A percentile compares a stretch with the other conserved stretches of the same genome.
These are phyloP conservation scores for Silybum marianum DNA, from an alignment of 129 eudicot genomes.

Conservation along the genomic window DNA sequence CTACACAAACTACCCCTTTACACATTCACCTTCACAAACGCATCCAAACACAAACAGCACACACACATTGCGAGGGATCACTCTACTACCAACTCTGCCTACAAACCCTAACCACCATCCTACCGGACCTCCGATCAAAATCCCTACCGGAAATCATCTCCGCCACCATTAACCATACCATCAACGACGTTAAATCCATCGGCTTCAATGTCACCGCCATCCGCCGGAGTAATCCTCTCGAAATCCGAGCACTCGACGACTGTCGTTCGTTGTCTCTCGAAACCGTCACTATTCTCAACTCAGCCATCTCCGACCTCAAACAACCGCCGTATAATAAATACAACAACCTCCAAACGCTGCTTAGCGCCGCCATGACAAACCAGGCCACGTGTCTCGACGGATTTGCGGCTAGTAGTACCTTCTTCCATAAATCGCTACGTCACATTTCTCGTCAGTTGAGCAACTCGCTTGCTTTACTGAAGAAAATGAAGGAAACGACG, in stretches of 20 bases:
- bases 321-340: slow-evolving; percentile 9
- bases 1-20: slow-evolving; percentile 26
- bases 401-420: slow-evolving; percentile 22
- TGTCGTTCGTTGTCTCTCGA: slow-evolving; percentile 61
- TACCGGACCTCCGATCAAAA: slow-evolving; percentile 59
- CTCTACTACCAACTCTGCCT: slow-evolving; percentile 69
- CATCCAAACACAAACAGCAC: slow-evolving; percentile 55
- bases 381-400: slow-evolving; percentile 46
- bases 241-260: slow-evolving; percentile 71
- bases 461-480: slow-evolving; percentile 71
- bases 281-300: slow-evolving; percentile 47
- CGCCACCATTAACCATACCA: slow-evolving; percentile 55
- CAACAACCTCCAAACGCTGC: slow-evolving; percentile 27
- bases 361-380: slow-evolving; percentile 43
- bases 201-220: slow-evolving; percentile 54
- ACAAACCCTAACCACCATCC: slow-evolving; percentile 59
- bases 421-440: slow-evolving; percentile 38
- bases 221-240: slow-evolving; percentile 47
- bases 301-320: slow-evolving; percentile 44
- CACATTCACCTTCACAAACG: slow-evolving; percentile 34
- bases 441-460: slow-evolving; percentile 67
- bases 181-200: slow-evolving; percentile 47
- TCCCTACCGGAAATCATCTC: slow-evolving; percentile 67
- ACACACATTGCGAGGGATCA: slow-evolving; percentile 62
- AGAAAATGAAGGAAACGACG: slow-evolving; percentile 37